Evolutionary conservation across 1,139 yeast genomes (phyloP), one percentile per base, ranked within the genome.

Genomic region (Protomyces macrosporus): DNA sequence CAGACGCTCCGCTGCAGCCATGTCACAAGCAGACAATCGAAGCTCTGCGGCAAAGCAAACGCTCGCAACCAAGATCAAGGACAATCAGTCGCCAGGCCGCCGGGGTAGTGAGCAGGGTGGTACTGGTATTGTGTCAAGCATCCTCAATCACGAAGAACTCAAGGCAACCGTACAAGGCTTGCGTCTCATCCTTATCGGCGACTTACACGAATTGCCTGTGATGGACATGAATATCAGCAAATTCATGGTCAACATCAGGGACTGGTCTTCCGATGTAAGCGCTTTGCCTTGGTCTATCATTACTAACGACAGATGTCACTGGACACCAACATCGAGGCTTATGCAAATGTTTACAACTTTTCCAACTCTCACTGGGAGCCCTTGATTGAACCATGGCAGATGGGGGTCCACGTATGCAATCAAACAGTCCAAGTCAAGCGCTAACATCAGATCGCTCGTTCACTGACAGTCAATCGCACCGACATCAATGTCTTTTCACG

Each of bases 301-400:
- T 36, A 30, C 50, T 76, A 45, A 69, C 72, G 12, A 55, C 51
- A 75, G 62, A 58, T 89, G 64, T 85, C 84, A 70, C 89, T 91
- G 0, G 87, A 86, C 67, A 79, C 87, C 0, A 84, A 84, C 37
- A 75, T 91, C 37, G 89, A 85, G 69, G 82, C 90, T 0, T 84
- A 79, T 68, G 82, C 88, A 10, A 93, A 91, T 73, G 84, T 91
- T 33, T 93, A 87, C 78, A 93, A 93, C 73, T 91, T 91, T 72
- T 84, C 97, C 0, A 84, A 90, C 69, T 90, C 98, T 0, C 84
- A 95, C 0, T 95, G 99, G 99, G 98, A 95, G 70, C 98, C 98
- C 0, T 77, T 95, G 55, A 74, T 93, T 58, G 98, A 95, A 70
- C 86, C 93, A 0, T 88, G 96, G 89, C 87, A 91, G 9, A 78